Evolutionary conservation across 2,329 filamentous ascomycete species (phyloP), one percentile per base, ranked within the genome.

Genomic region (Fusarium sp.): DNA sequence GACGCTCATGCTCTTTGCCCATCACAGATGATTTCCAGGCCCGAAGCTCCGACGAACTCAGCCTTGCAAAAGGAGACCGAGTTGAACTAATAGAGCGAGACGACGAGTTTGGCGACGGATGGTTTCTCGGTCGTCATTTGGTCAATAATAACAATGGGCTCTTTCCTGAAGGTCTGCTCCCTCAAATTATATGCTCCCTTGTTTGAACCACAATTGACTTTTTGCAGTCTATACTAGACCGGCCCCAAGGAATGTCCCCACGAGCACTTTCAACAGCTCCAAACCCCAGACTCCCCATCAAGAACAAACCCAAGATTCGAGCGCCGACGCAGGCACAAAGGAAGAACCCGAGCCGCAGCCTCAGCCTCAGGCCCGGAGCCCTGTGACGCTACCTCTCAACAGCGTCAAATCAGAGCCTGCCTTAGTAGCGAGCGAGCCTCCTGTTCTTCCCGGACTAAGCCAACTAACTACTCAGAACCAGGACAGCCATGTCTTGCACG

Each of bases 21-120:
- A 14, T 43, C 41, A 32, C 62, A 97, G 93, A 99, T 82, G 94
- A 98, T 81, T 98, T 99, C 80, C 85, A 90, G 73, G 94, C 95
- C 61, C 90, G 96, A 72, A 97, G 94, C 80, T 92, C 93, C 61
- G 96, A 99, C 82, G 96, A 99, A 85, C 86, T 99, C 77, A 97
- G 89, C 74, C 86, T 99, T 71, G 85, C 89, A 58, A 97, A 97
- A 77, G 94, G 92, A 74, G 92, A 96, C 76, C 89, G 92, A 69
- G 91, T 97, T 66, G 91, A 95, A 82, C 83, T 97, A 68, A 88
- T 95, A 69, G 93, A 96, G 81, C 88, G 92, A 75, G 93, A 96
- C 78, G 93, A 96, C 78, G 93, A 96, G 78, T 97, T 96, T 79
- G 92, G 92, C 66, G 93, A 97, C 80, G 93, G 93, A 56, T 94